Evolutionary conservation across 1,284 basidiomycete species (phyloP), one percentile per base, ranked within the genome.

Genomic region (Melampsora americana): DNA sequence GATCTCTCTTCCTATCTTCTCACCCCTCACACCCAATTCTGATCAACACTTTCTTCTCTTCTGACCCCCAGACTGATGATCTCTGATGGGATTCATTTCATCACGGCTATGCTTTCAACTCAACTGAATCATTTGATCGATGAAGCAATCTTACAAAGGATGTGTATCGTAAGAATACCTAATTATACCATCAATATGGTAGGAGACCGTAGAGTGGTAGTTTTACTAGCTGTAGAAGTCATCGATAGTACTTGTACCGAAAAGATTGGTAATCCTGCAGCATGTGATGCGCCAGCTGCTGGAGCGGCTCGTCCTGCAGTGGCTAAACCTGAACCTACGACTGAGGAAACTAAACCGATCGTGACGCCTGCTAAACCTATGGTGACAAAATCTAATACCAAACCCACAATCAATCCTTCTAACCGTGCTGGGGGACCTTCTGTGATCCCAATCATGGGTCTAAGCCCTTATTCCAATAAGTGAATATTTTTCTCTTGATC

Each of bases 401-500:
- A n/a, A 78, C 81, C 14, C 46, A 67, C 80, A 73, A 77, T 81
- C 70, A 73, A 81, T 44, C 77, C 80, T 11, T 77, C 81, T 0
- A 60, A 81, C 1, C 78, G 60, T 44, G 42, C 61, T 18, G 39
- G 76, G 5, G 77, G 77, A 16, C 42, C n/a, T 3, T 44, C 86
- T 79, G 86, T 89, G 77, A 92, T 88, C 83, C 95, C 95, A 3
- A 99, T 99, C 80, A 95, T 97, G 81, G 92, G 90, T 5, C 87
- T 99, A 66, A 95, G 91, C 80, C 96, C 95, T 7, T 99, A 98
- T 83, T 93, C 96, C 84, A 98, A 96, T 85, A 95, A 94, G 84
- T 87, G 82, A 80, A 84, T 78, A 18, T 9, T 7, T 2, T 3
- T 6, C 16, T 3, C 4, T 9, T 30, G 30, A 3, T 39, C 23